A percentile compares a stretch with the other conserved stretches of the same genome.
These are phyloP conservation scores for Elsinoe batatas DNA, from an alignment of 2,329 filamentous ascomycete genomes.

Conservation along the genomic window DNA sequence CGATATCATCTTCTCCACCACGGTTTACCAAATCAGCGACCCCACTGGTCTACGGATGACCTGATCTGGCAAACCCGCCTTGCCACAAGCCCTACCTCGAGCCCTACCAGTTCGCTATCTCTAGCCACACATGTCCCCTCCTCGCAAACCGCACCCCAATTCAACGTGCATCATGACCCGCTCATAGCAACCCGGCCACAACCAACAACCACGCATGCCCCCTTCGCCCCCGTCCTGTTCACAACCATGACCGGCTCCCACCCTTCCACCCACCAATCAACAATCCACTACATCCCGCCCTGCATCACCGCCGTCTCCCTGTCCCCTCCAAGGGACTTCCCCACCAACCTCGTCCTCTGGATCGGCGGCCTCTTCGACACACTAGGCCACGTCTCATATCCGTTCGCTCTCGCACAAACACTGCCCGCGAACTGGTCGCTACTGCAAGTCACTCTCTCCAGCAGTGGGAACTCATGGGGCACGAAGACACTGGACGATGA, in stretches of 20 bases:
- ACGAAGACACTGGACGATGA: slow-evolving; percentile 44
- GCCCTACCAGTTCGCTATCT: background rate
- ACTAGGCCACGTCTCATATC: slow-evolving; percentile 54
- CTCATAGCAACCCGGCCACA: too few relatives aligned
- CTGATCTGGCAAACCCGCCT: background rate
- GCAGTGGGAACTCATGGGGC: slow-evolving; percentile 47
- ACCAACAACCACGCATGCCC: background rate
- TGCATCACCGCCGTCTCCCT: slow-evolving; percentile 2
- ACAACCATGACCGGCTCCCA: slow-evolving; percentile 1
- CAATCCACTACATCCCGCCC: slow-evolving; percentile 8
- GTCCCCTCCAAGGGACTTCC: background rate
- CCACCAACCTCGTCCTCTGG: slow-evolving; percentile 45
- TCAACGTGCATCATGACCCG: background rate
- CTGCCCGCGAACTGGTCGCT: slow-evolving; percentile 41
- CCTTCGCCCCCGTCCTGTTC: background rate
- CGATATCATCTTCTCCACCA: background rate
- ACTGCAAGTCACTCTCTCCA: slow-evolving; percentile 39
- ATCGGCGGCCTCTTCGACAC: slow-evolving; percentile 63
- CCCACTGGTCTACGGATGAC: background rate
- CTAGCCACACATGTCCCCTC: background rate
- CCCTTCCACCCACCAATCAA: background rate
- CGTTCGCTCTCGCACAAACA: slow-evolving; percentile 38
- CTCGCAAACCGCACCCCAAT: background rate
- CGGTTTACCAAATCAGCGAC: slow-evolving; percentile 1
- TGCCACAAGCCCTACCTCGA: background rate